Evolutionary conservation across 2,329 filamentous ascomycete genomes (phyloP).

Genomic region (Venturia asperata): DNA sequence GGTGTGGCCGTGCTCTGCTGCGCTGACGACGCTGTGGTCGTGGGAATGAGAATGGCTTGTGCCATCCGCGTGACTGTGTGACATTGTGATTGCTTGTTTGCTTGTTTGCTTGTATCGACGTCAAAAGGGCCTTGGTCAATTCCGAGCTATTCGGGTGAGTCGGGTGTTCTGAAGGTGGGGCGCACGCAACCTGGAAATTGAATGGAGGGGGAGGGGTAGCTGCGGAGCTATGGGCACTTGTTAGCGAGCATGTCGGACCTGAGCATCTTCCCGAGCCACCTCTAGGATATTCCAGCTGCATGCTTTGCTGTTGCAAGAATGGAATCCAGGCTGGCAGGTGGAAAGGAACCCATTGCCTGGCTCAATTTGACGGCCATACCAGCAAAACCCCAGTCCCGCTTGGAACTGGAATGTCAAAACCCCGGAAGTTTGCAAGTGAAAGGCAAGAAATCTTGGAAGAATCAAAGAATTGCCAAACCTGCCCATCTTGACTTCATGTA

Average conservation of each 20-base stretch:
- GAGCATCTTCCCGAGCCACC: not conserved
- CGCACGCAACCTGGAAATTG: not conserved
- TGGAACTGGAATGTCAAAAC: too few relatives aligned
- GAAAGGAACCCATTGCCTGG: too few relatives aligned
- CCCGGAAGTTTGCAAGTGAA: too few relatives aligned
- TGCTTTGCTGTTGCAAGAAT: too few relatives aligned
- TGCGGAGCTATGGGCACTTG: not conserved
- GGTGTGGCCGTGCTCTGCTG: constrained; percentile 78
- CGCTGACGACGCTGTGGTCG: constrained; percentile 31
- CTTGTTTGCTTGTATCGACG: not conserved
- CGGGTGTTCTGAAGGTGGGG: not conserved
- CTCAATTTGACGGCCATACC: too few relatives aligned
- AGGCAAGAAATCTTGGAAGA: too few relatives aligned
- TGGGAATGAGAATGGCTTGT: constrained; percentile 12
- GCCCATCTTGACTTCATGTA: not conserved
- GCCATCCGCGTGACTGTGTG: constrained; percentile 10
- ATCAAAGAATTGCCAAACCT: too few relatives aligned
- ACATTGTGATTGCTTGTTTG: not conserved
- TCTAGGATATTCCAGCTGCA: not conserved
- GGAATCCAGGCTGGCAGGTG: too few relatives aligned
- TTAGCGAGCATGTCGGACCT: not conserved
- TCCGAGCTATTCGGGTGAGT: not conserved
- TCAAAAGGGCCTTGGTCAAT: not conserved
- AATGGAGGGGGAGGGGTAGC: not conserved
- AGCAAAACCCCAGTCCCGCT: too few relatives aligned